phyloP scores from a whole-genome alignment of 345 rosid species.

The Arabis alpina region DNA sequence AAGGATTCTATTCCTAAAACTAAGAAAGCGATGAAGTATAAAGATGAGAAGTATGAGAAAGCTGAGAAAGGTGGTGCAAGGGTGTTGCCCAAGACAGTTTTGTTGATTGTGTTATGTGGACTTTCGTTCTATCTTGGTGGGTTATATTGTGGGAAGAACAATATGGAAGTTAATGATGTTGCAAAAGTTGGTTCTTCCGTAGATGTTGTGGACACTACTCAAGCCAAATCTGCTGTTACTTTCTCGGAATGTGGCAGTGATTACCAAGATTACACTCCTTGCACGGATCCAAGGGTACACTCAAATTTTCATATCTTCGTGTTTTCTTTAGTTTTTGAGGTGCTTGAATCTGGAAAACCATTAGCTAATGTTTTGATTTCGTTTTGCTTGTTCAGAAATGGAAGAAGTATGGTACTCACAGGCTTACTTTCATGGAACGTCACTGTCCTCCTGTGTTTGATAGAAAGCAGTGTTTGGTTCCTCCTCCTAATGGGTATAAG shows the following conservation, averaged over 20 bases:
- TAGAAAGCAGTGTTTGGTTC: slow-evolving; percentile 88
- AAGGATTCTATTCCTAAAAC: background rate
- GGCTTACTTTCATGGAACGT: slow-evolving; percentile 94
- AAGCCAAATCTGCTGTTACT: slow-evolving; percentile 54
- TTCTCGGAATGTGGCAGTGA: slow-evolving; percentile 83
- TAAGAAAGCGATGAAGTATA: slow-evolving; percentile 66
- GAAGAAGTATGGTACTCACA: slow-evolving; percentile 83
- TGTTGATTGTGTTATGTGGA: slow-evolving; percentile 65
- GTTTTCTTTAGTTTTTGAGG: background rate
- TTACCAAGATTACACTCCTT: slow-evolving; percentile 95
- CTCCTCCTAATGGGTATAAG: slow-evolving; percentile 98
- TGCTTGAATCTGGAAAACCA: background rate
- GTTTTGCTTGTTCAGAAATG: slow-evolving; percentile 65
- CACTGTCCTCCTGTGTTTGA: slow-evolving; percentile 92
- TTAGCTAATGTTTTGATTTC: slow-evolving; percentile 18
- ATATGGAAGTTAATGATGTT: slow-evolving; percentile 45
- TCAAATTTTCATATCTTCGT: background rate
- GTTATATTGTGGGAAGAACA: slow-evolving; percentile 66
- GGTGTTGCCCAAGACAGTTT: slow-evolving; percentile 53
- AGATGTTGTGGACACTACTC: slow-evolving; percentile 50
- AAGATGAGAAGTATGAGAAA: slow-evolving; percentile 70
- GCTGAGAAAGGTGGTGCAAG: slow-evolving; percentile 56
- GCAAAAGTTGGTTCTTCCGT: slow-evolving; percentile 54
- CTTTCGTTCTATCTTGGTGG: slow-evolving; percentile 94
- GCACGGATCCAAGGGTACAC: slow-evolving; percentile 94